Conservation (phyloP, 2,329 filamentous ascomycete genomes). For the Trichoderma sp. region DNA sequence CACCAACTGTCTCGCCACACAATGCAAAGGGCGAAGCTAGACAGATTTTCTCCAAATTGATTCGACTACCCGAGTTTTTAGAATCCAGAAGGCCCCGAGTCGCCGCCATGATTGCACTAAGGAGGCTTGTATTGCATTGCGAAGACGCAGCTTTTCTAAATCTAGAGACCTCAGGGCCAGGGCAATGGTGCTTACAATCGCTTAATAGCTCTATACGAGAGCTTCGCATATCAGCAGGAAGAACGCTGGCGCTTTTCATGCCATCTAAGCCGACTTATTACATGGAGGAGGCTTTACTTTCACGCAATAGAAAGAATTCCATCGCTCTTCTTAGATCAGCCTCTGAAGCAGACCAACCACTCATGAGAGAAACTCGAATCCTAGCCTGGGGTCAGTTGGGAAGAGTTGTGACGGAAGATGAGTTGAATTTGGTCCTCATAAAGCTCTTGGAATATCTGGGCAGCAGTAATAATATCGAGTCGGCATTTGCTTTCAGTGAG, state of each 20-base stretch:
- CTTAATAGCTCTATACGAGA: conserved; percentile 84
- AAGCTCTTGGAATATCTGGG: conserved; percentile 86
- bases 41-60: conserved; percentile 49
- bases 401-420: conserved; percentile 73
- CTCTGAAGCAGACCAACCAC: conserved; percentile 66
- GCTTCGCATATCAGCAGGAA: conserved; percentile 76
- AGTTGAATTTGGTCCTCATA: conserved; percentile 82
- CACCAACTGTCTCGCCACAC: conserved; percentile 7
- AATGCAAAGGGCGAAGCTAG: conserved; percentile 43
- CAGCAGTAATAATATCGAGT: conserved; percentile 76
- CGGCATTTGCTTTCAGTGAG: conserved; percentile 81
- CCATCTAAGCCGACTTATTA: conserved; percentile 32
- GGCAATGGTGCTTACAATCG: conserved; percentile 79
- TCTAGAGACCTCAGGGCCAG: conserved; percentile 66
- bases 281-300: conserved; percentile 33
- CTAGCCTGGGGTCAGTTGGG: conserved; percentile 85
- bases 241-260: conserved; percentile 68
- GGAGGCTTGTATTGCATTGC: conserved; percentile 69
- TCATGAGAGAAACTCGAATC: conserved; percentile 80
- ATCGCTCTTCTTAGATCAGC: conserved; percentile 72
- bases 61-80: conserved; percentile 48
- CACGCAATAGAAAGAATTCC: conserved; percentile 62
- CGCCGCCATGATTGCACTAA: conserved; percentile 70
- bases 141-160: conserved; percentile 61
- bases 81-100: conserved; percentile 65